phyloP scores from a whole-genome alignment of 2,329 filamentous ascomycete species.

The Orbilia blumenaviensis region DNA sequence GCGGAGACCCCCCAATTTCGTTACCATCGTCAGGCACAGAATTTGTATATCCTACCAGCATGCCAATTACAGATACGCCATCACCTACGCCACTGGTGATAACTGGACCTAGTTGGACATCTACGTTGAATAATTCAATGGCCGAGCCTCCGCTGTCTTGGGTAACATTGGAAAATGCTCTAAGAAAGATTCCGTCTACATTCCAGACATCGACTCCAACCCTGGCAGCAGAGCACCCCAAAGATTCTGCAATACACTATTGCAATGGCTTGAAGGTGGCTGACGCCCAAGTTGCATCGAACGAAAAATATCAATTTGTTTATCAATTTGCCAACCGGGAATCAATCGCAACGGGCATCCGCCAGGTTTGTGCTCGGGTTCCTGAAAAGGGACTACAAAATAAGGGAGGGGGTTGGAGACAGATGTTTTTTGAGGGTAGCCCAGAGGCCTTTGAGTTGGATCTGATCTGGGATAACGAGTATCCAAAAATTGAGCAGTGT shows the following conservation, averaged over 20 bases:
- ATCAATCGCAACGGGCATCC: neutral
- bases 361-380: neutral
- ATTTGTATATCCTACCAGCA: neutral
- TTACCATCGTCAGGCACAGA: too few relatives aligned
- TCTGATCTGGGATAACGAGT: neutral
- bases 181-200: neutral
- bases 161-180: neutral
- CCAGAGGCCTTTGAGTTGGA: conserved; percentile 6
- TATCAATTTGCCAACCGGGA: conserved; percentile 17
- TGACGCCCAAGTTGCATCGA: neutral
- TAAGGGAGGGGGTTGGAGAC: neutral
- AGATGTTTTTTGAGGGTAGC: conserved; percentile 10
- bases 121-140: neutral
- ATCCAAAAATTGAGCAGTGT: conserved; percentile 9
- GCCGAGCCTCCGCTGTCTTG: neutral
- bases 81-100: neutral
- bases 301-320: neutral
- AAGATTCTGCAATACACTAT: neutral
- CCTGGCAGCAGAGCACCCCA: neutral
- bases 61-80: neutral
- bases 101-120: neutral
- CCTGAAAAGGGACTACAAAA: neutral
- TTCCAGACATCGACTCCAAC: neutral
- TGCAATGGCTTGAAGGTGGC: neutral
- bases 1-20: too few relatives aligned